Base-by-base conservation (phyloP, 2,329 filamentous ascomycete species). In the Trichoderma guizhouense region DNA sequence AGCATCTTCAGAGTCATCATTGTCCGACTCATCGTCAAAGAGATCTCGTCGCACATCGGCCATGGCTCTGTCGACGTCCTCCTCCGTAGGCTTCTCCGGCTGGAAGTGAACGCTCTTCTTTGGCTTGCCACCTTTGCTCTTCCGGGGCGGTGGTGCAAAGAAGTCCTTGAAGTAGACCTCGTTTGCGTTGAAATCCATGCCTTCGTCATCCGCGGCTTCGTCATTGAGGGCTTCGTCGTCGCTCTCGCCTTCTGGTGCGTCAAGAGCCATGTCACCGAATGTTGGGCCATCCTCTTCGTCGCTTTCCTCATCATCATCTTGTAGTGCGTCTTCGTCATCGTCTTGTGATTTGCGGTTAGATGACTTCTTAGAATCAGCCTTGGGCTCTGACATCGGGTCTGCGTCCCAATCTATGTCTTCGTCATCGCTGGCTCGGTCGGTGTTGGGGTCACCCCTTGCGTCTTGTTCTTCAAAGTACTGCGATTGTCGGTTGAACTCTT, bases 401-500 rank as follows among this genome's bases (percentile, higher is more conserved):
- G 88, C 87, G 76, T 93, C 90, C 94, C 94, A 99, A 80, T 98
- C 92, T 71, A 98, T 84, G 18, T 94, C 91, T 75, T 97, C 94
- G 62, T 97, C 93, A 67, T 97, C 94, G 80, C 91, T 94, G 73
- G 88, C 92, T 67, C 86, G 87, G 74, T 92, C 92, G 71, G 92
- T 91, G 76, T 92, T 91, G 47, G 89, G 89, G 75, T 95, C 93
- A 32, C 92, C 94, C 74, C 88, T 87, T 32, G 89, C 88, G 80
- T 98, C 95, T 80, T 94, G 92, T 74, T 93, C 90, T 81, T 99
- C 96, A 63, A 98, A 90, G 79, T 92, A 92, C 77, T 97, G 93
- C 2, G 94, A 93, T 79, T 97, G 93, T 79, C 92, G 93, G 85
- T 99, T 99, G 87, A 99, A 99, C 72, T 97, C 91, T 77, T 98